Base-by-base conservation (phyloP, 75 land plant genomes). In the Pinus albicaulis region DNA sequence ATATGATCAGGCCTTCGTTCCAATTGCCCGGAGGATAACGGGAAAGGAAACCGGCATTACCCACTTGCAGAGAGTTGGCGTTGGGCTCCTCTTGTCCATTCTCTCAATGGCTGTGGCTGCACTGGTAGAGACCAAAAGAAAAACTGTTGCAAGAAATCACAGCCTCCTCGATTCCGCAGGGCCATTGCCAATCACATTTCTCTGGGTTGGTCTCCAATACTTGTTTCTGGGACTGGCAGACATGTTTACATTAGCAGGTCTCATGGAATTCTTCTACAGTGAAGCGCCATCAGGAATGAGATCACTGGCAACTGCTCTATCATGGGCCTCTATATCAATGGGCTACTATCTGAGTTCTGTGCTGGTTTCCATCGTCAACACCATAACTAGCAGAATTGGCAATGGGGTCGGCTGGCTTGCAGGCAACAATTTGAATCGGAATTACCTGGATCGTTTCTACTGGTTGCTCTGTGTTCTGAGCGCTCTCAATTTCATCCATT, bases 261-360 rank as follows among this genome's bases (percentile, higher is more conserved):
- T 84, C 64, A 81, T 91, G 68, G 91, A 91, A 56, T 89, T 89
- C 71, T 91, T 89, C 91, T 82, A 86, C 77, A 81, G 66, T 36
- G 89, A 91, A 71, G 88, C 73, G 0, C 81, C 90, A 8, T 59
- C 64, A 8, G 74, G 85, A 24, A 88, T 88, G 90, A 79, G 68
- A 56, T 81, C 81, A 76, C 71, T 69, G 48, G 74, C 80, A 6
- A 75, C 59, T 17, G 71, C 68, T 17, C 61, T 78, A 58, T 72
- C 56, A 13, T 72, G 76, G 79, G 84, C 59, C 4, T 78, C 25
- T 4, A 69, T 41, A 65, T 79, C 24, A 41, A 53, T 86, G 44
- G 83, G 83, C 36, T 78, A 80, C 36, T 88, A 73, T 36, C 56
- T 90, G 22, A 82, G 89, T 12, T 80, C 87, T 4, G 25, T 84